These are phyloP conservation scores for Oryza coarctata DNA, from an alignment of 176 grass and related monocot species.

Conservation along the genomic window DNA sequence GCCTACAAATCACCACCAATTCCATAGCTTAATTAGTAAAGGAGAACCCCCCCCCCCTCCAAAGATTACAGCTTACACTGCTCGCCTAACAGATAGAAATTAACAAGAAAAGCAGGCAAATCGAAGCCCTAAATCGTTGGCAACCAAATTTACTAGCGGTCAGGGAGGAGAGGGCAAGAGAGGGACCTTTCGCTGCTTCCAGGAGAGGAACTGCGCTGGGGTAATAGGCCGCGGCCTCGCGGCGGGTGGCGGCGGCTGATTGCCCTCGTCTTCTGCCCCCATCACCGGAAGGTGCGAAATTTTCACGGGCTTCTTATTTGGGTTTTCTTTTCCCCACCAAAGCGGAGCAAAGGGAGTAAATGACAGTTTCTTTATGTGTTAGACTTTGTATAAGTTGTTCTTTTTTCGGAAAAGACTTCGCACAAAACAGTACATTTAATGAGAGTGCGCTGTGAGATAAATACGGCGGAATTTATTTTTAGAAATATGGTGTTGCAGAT, in stretches of 20 bases:
- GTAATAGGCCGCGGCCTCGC: conserved; percentile 39
- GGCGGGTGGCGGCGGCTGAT: neutral
- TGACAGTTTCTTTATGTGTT: too few species aligned
- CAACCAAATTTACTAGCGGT: neutral
- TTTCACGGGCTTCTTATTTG: too few species aligned
- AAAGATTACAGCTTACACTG: neutral
- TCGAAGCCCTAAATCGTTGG: conserved; percentile 9
- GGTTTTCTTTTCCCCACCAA: too few species aligned
- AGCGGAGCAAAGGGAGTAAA: too few species aligned
- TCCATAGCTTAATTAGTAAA: neutral
- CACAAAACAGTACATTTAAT: too few species aligned
- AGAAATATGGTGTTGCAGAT: too few species aligned
- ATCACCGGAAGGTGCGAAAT: conserved; percentile 31
- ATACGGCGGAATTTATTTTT: too few species aligned
- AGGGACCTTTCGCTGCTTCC: conserved; percentile 77
- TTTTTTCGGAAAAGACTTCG: too few species aligned
- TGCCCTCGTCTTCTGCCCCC: conserved; percentile 40
- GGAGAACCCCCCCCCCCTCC: too few species aligned
- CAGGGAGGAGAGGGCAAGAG: neutral
- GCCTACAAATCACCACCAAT: neutral
- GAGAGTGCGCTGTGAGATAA: too few species aligned
- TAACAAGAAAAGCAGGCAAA: neutral
- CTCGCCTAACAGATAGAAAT: neutral
- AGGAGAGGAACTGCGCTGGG: conserved; percentile 69
- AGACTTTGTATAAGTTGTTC: too few species aligned